Base-by-base conservation (phyloP, 202 grass and related monocot species). In the Panicum hallii region DNA sequence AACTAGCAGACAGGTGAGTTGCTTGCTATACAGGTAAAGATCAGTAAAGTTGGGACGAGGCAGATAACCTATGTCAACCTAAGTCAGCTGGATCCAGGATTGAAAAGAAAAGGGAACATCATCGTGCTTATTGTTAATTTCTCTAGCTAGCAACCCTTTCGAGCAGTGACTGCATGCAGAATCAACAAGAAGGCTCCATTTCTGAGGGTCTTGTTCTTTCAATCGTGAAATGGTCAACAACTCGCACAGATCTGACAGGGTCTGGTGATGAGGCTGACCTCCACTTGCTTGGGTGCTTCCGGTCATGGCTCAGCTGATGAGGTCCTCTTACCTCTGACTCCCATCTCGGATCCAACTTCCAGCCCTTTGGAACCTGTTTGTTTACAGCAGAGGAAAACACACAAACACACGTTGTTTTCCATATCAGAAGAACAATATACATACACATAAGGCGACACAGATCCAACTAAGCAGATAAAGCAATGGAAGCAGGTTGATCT, bases 291-390 rank as follows among this genome's bases (percentile, higher is more conserved):
- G 95, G 95, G 75, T 87, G 79, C 80, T 83, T 89, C 86, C 89
- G 81, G 42, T 89, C 69, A 75, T 98, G 88, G 74, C 87, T 90
- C 26, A 94, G 86, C 57, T 95, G 87, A 52, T 88, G 85, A 57
- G 65, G 78, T 16, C 70, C 75, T 77, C 92, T 92, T 28, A 76
- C 80, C 81, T 98, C 93, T 19, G 83, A 79, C 22, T 98, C 93
- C 95, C 95, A 95, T 67, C 92, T 89, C 7, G 95, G 89, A 90
- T 95, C 93, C 83, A 98, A 75, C 79, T 93, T 93, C 95, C 95
- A 98, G 48, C 87, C 95, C 78, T 95, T 98, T 2, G 95, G 95
- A 49, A 98, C 95, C 95, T 98, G 77, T 67, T 81, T 69, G 20
- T 63, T 86, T 74, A 89, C 26, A 9, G 43, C 38, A 15, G 7